Base-by-base conservation (phyloP, 2,329 filamentous ascomycete species). In the Alternaria angustiovoidea region DNA sequence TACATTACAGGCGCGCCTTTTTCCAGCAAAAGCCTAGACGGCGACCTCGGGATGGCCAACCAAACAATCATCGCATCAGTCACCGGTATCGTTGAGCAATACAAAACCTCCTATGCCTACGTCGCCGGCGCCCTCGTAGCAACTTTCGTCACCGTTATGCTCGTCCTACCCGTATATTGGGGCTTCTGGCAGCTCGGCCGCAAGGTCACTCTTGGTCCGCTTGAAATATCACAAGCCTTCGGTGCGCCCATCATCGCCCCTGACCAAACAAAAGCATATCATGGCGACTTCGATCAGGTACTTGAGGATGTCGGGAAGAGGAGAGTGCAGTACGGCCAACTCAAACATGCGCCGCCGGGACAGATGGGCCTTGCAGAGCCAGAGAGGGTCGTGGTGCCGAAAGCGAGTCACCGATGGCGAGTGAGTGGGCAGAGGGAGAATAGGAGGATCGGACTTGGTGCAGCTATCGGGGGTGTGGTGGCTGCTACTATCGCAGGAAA, bases 141-240 rank as follows among this genome's bases (percentile, higher is more conserved):
- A 12, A 74, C 70, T 11, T 47, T 78, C 34, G 46, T 72, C 47
- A 76, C 73, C n/a, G 62, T 78, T 4, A 28, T 76, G 32, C 67
- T 69, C 59, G 73, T 78, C 0, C 60, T 76, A 1, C 73, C 75
- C n/a, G 69, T 71, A 1, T 78, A 75, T 67, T 78, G 67, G 66
- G 73, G 74, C 16, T 79, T 72, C 68, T 78, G 75, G 76, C 63
- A 77, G 34, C 71, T 78, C 0, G 75, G 75, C 2, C 73, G 76
- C 49, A 71, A 75, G 39, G 74, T 78, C 8, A 74, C 75, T 5
- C 65, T 79, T 0, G 70, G 70, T 14, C 76, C 76, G 6, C 69
- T 79, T 1, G 75, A 78, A 51, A 79, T 79, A 32, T 74, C 74
- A 1, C 70, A 76, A 22, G 75, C 75, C 1, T 78, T 78, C 53